Evolutionary conservation across 1,139 yeast genomes (phyloP).

Genomic region (Arxiozyma slooffiae): DNA sequence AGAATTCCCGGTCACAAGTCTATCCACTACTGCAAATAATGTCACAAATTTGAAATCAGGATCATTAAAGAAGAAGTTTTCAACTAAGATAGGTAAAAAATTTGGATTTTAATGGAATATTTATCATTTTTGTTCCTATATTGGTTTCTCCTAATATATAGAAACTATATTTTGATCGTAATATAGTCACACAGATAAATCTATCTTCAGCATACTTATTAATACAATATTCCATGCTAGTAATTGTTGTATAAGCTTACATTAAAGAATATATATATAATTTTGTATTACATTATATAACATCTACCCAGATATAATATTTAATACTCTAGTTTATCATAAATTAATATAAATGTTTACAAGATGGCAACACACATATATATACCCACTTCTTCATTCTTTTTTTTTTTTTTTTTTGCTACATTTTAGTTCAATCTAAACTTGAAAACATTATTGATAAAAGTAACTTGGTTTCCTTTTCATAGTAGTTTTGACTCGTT

Average conservation of each 20-base stretch:
- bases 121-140: no score
- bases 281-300: no score
- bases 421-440: conserved; percentile 9
- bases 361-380: neutral
- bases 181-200: no score
- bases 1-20: conserved; percentile 7
- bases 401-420: neutral
- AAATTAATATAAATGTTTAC: no score
- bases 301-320: no score
- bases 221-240: neutral
- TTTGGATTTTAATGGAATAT: neutral
- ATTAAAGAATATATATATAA: no score
- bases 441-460: conserved; percentile 25
- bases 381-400: no score
- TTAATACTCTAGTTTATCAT: no score
- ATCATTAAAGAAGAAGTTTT: conserved; percentile 8
- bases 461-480: conserved; percentile 22
- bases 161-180: neutral
- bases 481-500: conserved; percentile 15
- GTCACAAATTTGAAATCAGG: neutral
- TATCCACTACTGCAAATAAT: neutral
- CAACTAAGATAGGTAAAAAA: conserved; percentile 11
- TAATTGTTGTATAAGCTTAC: no score
- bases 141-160: neutral
- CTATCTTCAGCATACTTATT: no score